phyloP scores from a whole-genome alignment of 331 rosid genomes.

The Quercus phellos region DNA sequence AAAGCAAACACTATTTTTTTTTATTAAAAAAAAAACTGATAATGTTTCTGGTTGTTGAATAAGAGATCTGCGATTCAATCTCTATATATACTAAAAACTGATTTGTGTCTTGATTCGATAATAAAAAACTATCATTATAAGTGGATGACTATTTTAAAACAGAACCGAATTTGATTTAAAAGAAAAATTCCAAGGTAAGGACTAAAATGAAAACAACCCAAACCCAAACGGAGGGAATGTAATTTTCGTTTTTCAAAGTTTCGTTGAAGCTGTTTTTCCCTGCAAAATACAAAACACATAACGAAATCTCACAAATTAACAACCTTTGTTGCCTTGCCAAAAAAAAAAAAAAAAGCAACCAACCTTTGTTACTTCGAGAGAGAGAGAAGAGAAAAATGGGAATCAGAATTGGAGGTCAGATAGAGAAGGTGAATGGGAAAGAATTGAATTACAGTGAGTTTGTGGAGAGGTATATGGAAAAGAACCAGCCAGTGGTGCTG shows the following conservation, averaged over 20 bases:
- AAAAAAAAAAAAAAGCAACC: neutral
- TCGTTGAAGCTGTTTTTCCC: neutral
- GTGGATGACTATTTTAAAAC: too few relatives aligned
- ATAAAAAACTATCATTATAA: accelerated
- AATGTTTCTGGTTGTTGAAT: too few relatives aligned
- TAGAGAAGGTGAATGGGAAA: constrained; percentile 73
- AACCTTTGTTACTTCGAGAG: too few relatives aligned
- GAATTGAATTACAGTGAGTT: constrained; percentile 63
- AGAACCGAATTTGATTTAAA: too few relatives aligned
- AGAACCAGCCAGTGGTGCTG: constrained; percentile 70
- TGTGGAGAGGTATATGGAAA: constrained; percentile 53
- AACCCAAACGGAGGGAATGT: too few relatives aligned
- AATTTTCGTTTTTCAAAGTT: neutral
- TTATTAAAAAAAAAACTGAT: too few relatives aligned
- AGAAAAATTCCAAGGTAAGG: too few relatives aligned
- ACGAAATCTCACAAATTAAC: neutral
- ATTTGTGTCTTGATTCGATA: accelerated
- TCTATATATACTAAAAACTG: accelerated
- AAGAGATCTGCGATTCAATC: accelerated
- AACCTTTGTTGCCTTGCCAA: neutral
- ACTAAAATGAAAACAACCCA: too few relatives aligned
- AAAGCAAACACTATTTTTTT: too few relatives aligned
- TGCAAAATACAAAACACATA: too few relatives aligned
- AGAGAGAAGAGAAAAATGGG: constrained; percentile 38
- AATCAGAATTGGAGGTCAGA: constrained; percentile 40